Conservation (phyloP, 2,329 filamentous ascomycete genomes). For the Periconia macrospinosa region DNA sequence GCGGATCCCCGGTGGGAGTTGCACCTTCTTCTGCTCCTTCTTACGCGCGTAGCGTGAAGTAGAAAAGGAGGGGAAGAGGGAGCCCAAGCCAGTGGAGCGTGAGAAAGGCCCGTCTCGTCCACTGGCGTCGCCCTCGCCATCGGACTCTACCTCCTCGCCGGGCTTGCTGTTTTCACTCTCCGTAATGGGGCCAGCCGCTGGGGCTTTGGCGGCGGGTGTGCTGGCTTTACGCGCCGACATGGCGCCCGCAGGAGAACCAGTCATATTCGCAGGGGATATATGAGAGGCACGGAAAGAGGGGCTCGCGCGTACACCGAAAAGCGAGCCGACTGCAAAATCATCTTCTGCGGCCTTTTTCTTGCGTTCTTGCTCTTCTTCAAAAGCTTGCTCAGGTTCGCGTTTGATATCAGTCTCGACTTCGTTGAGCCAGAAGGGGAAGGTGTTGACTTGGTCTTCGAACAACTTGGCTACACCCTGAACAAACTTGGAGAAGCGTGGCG, state of each 20-base stretch:
- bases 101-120: slow-evolving; percentile 35
- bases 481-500: slow-evolving; percentile 93
- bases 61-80: slow-evolving; percentile 80
- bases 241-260: slow-evolving; percentile 56
- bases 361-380: slow-evolving; percentile 86
- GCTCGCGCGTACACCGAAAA: slow-evolving; percentile 61
- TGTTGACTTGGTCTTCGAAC: slow-evolving; percentile 94
- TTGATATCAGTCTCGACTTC: slow-evolving; percentile 92
- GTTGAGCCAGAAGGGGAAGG: slow-evolving; percentile 92
- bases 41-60: slow-evolving; percentile 67
- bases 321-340: slow-evolving; percentile 84
- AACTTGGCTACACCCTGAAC: slow-evolving; percentile 88
- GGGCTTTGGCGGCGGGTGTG: slow-evolving; percentile 17
- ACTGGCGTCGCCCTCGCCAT: slow-evolving; percentile 48
- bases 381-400: slow-evolving; percentile 86
- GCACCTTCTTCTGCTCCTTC: slow-evolving; percentile 47
- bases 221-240: slow-evolving; percentile 22
- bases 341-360: slow-evolving; percentile 81
- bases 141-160: slow-evolving; percentile 49
- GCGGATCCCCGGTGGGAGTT: slow-evolving; percentile 82
- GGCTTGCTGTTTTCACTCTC: slow-evolving; percentile 35
- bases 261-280: slow-evolving; percentile 59
- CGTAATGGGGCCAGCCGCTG: slow-evolving; percentile 11
- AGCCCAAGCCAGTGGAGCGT: slow-evolving; percentile 63
- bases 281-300: slow-evolving; percentile 57